Conservation (phyloP, 2,329 filamentous ascomycete species). For the Neofusicoccum sp. region DNA sequence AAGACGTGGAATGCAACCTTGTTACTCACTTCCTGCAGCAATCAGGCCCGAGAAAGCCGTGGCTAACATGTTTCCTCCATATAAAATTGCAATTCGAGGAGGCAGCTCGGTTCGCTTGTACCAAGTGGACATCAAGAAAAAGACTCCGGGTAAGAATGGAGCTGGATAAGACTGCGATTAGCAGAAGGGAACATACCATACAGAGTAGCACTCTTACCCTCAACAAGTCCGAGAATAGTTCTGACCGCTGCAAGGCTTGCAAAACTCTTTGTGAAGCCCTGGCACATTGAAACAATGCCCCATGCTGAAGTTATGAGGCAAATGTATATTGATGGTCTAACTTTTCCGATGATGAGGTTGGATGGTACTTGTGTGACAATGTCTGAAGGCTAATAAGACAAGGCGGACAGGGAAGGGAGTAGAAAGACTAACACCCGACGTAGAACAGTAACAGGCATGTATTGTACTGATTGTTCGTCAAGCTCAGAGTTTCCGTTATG, state of each 20-base stretch:
- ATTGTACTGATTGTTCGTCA: constrained; percentile 32
- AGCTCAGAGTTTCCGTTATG: constrained; percentile 34
- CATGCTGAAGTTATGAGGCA: constrained; percentile 8
- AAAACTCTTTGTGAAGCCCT: constrained; percentile 18
- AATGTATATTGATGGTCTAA: constrained; percentile 23
- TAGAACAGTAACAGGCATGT: constrained; percentile 35
- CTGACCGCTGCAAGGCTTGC: constrained; percentile 8
- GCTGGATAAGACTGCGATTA: not conserved
- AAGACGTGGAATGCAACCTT: constrained; percentile 33
- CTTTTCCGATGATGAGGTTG: constrained; percentile 15
- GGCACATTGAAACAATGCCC: constrained; percentile 14
- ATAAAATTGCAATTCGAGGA: constrained; percentile 56
- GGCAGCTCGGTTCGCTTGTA: constrained; percentile 57
- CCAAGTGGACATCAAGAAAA: constrained; percentile 56
- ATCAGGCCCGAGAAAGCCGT: constrained; percentile 58
- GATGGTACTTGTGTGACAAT: constrained; percentile 25
- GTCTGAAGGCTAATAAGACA: not conserved
- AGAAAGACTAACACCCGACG: constrained; percentile 22
- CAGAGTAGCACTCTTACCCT: not conserved
- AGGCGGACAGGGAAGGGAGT: too few species aligned
- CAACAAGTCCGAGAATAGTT: constrained; percentile 22
- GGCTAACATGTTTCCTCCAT: constrained; percentile 53
- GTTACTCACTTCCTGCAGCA: constrained; percentile 54
- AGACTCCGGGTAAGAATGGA: constrained; percentile 39
- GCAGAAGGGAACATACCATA: too few species aligned